These are phyloP conservation scores for Medicago truncatula DNA, from an alignment of 306 rosid species.

Conservation along the genomic window DNA sequence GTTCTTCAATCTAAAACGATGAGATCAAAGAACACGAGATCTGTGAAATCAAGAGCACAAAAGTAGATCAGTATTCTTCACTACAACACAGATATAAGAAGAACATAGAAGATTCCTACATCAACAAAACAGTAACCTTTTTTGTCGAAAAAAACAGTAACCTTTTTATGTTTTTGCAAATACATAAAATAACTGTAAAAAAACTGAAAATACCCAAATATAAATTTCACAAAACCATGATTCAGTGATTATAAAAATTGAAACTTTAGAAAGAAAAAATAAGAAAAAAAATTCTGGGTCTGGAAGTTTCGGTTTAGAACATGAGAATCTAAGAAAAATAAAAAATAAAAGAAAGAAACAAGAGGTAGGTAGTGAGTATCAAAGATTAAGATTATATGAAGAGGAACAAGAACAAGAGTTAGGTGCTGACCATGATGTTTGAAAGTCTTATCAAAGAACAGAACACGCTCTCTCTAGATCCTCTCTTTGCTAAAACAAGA, in stretches of 20 bases:
- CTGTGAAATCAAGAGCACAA: conserved; percentile 25
- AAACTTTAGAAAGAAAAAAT: conserved; percentile 18
- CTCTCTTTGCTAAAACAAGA: conserved; percentile 11
- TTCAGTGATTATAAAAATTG: conserved; percentile 31
- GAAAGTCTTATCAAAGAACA: conserved; percentile 38
- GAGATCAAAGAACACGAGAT: conserved; percentile 41
- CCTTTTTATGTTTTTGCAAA: conserved; percentile 2
- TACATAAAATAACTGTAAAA: conserved; percentile 23
- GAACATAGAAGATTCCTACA: conserved; percentile 14
- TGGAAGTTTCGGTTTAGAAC: conserved; percentile 36
- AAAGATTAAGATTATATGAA: conserved; percentile 41
- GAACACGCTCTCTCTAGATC: conserved; percentile 36
- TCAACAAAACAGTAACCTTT: not conserved
- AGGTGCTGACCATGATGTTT: conserved; percentile 51
- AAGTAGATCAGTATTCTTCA: conserved; percentile 47
- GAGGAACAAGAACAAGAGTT: conserved; percentile 16
- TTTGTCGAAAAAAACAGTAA: not conserved
- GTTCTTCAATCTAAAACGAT: conserved; percentile 25
- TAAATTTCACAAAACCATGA: conserved; percentile 33
- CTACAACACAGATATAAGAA: conserved; percentile 27
- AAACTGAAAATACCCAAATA: not conserved
- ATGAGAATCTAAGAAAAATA: conserved; percentile 6
- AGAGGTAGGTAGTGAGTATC: not conserved
- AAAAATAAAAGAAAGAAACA: not conserved
- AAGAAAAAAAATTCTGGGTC: conserved; percentile 34